Conservation (phyloP, 2,329 filamentous ascomycete species). For the Fusarium sp. region DNA sequence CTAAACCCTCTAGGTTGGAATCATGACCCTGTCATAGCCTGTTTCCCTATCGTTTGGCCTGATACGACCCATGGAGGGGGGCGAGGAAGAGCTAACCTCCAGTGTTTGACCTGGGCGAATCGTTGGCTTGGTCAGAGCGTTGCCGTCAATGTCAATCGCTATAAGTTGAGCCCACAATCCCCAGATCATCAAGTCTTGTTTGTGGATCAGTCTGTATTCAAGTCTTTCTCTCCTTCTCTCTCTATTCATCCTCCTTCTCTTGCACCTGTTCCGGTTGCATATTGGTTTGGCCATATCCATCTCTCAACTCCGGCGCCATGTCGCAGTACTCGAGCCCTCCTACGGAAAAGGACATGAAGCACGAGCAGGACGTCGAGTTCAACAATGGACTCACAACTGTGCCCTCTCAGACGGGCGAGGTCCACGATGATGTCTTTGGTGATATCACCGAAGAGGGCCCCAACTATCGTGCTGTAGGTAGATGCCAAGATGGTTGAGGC, state of each 20-base stretch:
- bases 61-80: slow-evolving; percentile 6
- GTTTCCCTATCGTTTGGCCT: slow-evolving; percentile 9
- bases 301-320: slow-evolving; percentile 11
- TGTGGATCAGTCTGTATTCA: slow-evolving; percentile 16
- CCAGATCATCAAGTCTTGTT: slow-evolving; percentile 11
- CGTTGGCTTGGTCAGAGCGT: slow-evolving; percentile 10
- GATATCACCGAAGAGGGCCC: slow-evolving; percentile 46
- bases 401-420: slow-evolving; percentile 6
- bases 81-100: slow-evolving; percentile 9
- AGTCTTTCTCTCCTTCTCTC: neutral
- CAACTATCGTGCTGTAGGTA: slow-evolving; percentile 47
- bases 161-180: slow-evolving; percentile 37
- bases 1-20: neutral
- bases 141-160: slow-evolving; percentile 1
- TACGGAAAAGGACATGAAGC: slow-evolving; percentile 30
- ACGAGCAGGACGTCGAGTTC: slow-evolving; percentile 18
- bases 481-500: neutral
- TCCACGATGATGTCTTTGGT: slow-evolving; percentile 48
- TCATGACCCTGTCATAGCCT: slow-evolving; percentile 7
- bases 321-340: slow-evolving; percentile 23
- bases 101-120: neutral
- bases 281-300: neutral
- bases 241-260: slow-evolving; percentile 2
- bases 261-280: neutral
- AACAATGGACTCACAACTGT: neutral